phyloP scores from a whole-genome alignment of 345 rosid species.

The Turritis glabra region DNA sequence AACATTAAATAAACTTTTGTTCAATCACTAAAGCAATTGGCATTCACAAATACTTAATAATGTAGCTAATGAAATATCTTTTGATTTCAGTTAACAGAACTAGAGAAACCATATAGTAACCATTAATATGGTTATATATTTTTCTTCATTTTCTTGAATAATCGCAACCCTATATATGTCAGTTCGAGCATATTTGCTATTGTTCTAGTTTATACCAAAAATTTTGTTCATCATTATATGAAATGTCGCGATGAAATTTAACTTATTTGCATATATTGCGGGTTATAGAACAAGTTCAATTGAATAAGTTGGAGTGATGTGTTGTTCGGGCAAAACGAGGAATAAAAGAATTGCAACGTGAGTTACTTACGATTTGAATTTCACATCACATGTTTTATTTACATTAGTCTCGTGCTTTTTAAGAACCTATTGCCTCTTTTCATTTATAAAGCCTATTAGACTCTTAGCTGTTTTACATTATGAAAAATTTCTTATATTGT shows the following conservation, averaged over 20 bases:
- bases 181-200: not conserved
- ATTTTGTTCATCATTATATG: no score
- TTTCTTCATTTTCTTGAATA: not conserved
- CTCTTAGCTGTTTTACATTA: conserved; percentile 27
- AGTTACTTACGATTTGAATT: conserved; percentile 24
- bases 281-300: conserved; percentile 1
- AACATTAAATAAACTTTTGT: no score
- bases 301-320: not conserved
- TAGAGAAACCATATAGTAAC: not conserved
- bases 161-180: not conserved
- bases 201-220: not conserved
- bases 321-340: conserved; percentile 29
- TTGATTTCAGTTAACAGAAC: not conserved
- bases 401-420: not conserved
- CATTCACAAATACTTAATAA: not conserved
- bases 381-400: conserved; percentile 20
- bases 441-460: not conserved
- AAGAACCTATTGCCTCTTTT: not conserved
- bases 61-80: not conserved
- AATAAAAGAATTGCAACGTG: conserved; percentile 22
- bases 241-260: not conserved
- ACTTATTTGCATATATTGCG: not conserved
- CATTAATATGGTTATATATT: not conserved
- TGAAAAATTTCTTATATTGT: conserved; percentile 30
- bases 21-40: not conserved